These are phyloP conservation scores for Xylaria flabelliformis DNA, from an alignment of 495 filamentous ascomycete species.

Conservation along the genomic window DNA sequence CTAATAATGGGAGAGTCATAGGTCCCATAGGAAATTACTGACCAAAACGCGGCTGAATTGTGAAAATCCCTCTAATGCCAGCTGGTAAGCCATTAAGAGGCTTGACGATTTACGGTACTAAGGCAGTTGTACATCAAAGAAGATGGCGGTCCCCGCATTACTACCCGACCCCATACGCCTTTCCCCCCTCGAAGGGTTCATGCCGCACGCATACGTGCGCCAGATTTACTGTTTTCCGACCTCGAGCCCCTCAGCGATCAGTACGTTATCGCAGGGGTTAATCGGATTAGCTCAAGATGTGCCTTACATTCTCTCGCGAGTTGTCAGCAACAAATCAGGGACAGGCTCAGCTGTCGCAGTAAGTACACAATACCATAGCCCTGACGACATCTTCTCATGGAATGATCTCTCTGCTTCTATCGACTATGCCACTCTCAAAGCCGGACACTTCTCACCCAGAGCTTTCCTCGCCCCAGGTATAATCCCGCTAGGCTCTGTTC, in stretches of 20 bases:
- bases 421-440: slow-evolving; percentile 34
- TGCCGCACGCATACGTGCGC: slow-evolving; percentile 40
- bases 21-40: background rate
- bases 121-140: background rate
- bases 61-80: background rate
- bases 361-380: slow-evolving; percentile 28
- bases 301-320: slow-evolving; percentile 36
- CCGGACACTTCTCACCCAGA: slow-evolving; percentile 34
- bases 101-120: background rate
- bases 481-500: slow-evolving; percentile 30
- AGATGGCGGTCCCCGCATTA: background rate
- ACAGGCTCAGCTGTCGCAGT: slow-evolving; percentile 17
- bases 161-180: slow-evolving; percentile 3
- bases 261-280: slow-evolving; percentile 30
- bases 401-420: slow-evolving; percentile 28
- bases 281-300: slow-evolving; percentile 31
- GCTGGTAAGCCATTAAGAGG: too few relatives aligned
- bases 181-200: slow-evolving; percentile 36
- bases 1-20: background rate
- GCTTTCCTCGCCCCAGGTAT: slow-evolving; percentile 27
- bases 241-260: slow-evolving; percentile 17
- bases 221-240: slow-evolving; percentile 40
- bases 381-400: slow-evolving; percentile 33
- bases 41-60: background rate
- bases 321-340: slow-evolving; percentile 22